Base-by-base conservation (phyloP, 768 basidiomycete species). In the Leccinum incarnatum region DNA sequence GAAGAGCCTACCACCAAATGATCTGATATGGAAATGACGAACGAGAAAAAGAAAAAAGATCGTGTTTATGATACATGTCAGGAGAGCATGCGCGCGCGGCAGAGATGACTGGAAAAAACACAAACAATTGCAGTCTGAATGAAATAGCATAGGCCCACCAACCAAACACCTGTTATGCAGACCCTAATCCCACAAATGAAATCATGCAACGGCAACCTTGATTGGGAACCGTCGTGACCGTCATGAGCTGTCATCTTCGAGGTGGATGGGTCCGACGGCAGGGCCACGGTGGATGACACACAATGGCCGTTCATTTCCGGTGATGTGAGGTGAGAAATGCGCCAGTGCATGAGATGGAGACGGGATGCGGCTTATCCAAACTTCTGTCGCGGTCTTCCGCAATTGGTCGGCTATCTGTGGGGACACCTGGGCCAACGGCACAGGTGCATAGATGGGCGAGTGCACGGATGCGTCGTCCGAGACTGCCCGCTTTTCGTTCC, bases 371-470 rank as follows among this genome's bases (percentile, higher is more conserved):
- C 61, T 66, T 46, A 91, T 76, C 89, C 89, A 90, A 10, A 85
- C 88, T 65, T 89, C 88, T 53, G 77, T 83, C n/a, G 82, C 83
- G 19, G 75, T 78, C 29, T 81, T 79, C 19, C 83, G 76, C 46
- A 86, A 64, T 36, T 79, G 76, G 19, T 76, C 71, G 2, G 82
- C 83, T 21, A 82, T 72, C 52, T 82, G 74, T 36, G 78, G 76
- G 9, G 88, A 80, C 10, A 90, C 72, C 12, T 81, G 77, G 59
- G 72, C 77, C 42, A 87, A 69, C 0, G 86, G 81, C 1, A 91
- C 79, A 12, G 88, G 87, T n/a, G 87, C 85, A 66, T 90, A 91
- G n/a, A 91, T 60, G 4, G 63, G 54, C 4, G 62, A 59, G n/a
- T 60, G 57, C 56, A 51, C 36, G 47, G 29, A 36, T 23, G 34